Evolutionary conservation across 306 rosid species (phyloP).

Genomic region (Vigna hirtella): DNA sequence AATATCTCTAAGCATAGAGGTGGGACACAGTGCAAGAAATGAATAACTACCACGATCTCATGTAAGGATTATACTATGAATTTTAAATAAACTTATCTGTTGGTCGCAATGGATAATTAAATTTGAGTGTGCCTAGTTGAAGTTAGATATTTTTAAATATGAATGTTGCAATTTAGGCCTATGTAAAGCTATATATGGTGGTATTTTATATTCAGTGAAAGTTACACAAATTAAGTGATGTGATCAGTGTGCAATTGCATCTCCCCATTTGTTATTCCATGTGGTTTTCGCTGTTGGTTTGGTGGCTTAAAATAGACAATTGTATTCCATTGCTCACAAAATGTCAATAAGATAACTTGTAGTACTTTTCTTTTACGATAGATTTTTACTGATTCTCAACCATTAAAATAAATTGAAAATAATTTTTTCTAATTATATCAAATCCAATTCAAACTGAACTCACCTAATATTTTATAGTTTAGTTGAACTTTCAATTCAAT

Average conservation of each 20-base stretch:
- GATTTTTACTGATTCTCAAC: too few species aligned
- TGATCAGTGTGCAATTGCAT: not conserved
- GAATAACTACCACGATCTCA: not conserved
- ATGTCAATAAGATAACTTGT: too few species aligned
- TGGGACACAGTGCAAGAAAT: not conserved
- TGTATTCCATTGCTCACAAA: too few species aligned
- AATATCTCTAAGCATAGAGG: not conserved
- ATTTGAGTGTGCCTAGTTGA: not conserved
- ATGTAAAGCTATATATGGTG: not conserved
- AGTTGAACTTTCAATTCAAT: too few species aligned
- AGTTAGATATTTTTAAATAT: not conserved
- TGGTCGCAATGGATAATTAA: not conserved
- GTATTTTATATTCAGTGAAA: not conserved
- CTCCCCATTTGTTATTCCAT: not conserved
- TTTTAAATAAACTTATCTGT: conserved; percentile 8
- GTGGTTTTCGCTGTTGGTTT: too few species aligned
- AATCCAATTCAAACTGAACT: too few species aligned
- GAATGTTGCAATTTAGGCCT: not conserved
- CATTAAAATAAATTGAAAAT: too few species aligned
- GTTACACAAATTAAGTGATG: not conserved
- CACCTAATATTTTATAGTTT: too few species aligned
- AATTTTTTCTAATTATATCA: too few species aligned
- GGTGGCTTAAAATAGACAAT: too few species aligned
- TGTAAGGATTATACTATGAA: too few species aligned
- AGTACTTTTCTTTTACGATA: too few species aligned